A percentile compares a stretch with the other conserved stretches of the same genome.
Conservation (phyloP, 768 basidiomycete species). For the Hydnomerulius pinastri region DNA sequence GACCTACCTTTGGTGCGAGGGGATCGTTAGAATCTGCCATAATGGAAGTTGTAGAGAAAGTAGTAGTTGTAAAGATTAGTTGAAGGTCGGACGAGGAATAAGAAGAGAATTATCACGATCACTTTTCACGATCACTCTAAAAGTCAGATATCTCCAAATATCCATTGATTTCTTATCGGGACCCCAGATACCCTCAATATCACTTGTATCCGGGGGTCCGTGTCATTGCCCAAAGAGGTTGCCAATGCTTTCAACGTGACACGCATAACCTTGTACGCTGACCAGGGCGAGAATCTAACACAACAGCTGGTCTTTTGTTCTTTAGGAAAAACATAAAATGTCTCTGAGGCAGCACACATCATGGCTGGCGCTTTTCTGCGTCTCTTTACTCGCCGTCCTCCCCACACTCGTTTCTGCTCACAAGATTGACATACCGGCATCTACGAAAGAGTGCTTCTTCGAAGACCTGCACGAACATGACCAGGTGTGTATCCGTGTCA, state of each 20-base stretch:
- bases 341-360: conserved; percentile 36
- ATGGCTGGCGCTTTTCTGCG: conserved; percentile 43
- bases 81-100: conserved; percentile 17
- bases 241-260: too few relatives aligned
- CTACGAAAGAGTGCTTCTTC: conserved; percentile 93
- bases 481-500: conserved; percentile 56
- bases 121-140: conserved; percentile 10
- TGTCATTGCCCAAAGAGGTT: too few relatives aligned
- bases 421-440: conserved; percentile 73
- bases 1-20: conserved; percentile 70
- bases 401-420: conserved; percentile 53
- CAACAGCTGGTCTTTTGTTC: background rate
- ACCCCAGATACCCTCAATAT: background rate
- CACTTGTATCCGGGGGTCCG: conserved; percentile 31
- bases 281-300: too few relatives aligned
- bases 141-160: conserved; percentile 13
- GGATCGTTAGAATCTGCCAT: conserved; percentile 66
- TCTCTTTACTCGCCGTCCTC: conserved; percentile 38
- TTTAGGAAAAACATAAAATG: conserved; percentile 32
- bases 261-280: background rate
- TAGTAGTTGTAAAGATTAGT: conserved; percentile 11
- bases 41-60: conserved; percentile 22
- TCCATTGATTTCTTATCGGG: conserved; percentile 11
- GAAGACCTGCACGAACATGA: conserved; percentile 91
- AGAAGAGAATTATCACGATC: conserved; percentile 25